Evolutionary conservation across 2,329 filamentous ascomycete genomes (phyloP).

Genomic region (Penicillium palitans): DNA sequence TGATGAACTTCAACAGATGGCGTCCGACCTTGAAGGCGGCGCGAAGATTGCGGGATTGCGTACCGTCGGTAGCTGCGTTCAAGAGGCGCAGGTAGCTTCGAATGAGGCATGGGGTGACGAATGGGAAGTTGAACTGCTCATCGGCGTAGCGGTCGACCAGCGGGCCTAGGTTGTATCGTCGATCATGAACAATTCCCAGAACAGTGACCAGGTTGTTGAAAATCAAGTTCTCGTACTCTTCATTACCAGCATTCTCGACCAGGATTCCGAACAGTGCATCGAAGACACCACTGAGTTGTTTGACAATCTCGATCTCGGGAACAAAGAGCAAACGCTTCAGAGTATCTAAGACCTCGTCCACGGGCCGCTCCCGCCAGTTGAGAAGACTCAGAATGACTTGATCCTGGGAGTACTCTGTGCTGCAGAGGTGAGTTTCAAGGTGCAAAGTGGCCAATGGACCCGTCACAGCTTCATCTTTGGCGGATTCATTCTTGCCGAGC

Average conservation of each 20-base stretch:
- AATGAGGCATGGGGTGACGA: constrained; percentile 83
- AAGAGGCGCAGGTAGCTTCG: constrained; percentile 82
- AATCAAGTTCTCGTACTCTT: constrained; percentile 88
- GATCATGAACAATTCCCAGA: constrained; percentile 88
- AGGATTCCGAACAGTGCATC: constrained; percentile 89
- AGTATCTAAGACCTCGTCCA: constrained; percentile 69
- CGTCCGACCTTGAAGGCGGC: constrained; percentile 93
- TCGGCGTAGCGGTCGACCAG: constrained; percentile 91
- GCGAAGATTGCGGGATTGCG: constrained; percentile 78
- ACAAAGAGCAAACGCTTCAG: constrained; percentile 87
- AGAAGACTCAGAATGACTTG: constrained; percentile 79
- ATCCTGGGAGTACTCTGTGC: constrained; percentile 92
- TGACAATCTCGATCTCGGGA: constrained; percentile 95
- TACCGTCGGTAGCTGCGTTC: constrained; percentile 76
- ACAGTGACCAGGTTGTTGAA: constrained; percentile 89
- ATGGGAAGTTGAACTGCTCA: constrained; percentile 86
- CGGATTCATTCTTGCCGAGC: constrained; percentile 63
- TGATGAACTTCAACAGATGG: constrained; percentile 92
- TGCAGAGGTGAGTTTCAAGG: constrained; percentile 84
- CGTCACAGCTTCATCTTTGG: constrained; percentile 71
- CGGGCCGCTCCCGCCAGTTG: constrained; percentile 77
- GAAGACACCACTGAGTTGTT: constrained; percentile 84
- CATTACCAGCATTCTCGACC: constrained; percentile 85
- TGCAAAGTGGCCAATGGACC: constrained; percentile 78
- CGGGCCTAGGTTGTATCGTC: constrained; percentile 86